Conservation (phyloP, 129 eudicot genomes). For the Dittrichia graveolens region DNA sequence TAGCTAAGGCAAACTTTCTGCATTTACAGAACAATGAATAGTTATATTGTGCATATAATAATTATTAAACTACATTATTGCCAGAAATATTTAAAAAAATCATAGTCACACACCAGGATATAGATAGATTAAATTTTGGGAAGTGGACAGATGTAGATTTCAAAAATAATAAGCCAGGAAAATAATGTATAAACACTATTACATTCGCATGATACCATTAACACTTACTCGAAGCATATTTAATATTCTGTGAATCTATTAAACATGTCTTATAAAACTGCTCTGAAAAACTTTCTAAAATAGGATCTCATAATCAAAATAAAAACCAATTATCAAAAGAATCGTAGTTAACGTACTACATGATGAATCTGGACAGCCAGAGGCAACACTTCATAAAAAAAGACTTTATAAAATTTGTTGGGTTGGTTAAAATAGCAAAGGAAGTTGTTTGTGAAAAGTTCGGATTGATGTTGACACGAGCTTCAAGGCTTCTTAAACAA, state of each 20-base stretch:
- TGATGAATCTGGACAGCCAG: neutral
- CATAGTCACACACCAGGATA: constrained; percentile 10
- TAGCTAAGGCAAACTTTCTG: constrained; percentile 99
- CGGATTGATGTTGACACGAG: neutral
- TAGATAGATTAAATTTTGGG: neutral
- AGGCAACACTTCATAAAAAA: neutral
- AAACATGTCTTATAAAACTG: neutral
- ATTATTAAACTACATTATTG: neutral
- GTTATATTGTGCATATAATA: constrained; percentile 14
- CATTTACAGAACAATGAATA: constrained; percentile 26
- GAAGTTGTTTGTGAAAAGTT: constrained; percentile 1
- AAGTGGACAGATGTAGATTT: neutral
- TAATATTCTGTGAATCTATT: neutral
- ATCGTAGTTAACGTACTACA: neutral
- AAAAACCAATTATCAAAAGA: neutral
- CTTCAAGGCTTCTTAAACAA: constrained; percentile 11
- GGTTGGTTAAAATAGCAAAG: neutral
- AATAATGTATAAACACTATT: constrained; percentile 1
- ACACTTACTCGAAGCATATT: neutral
- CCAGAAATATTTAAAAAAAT: neutral
- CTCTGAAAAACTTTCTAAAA: neutral
- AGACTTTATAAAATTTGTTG: no score
- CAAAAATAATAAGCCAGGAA: neutral
- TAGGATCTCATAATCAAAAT: constrained; percentile 11
- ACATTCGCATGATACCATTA: constrained; percentile 15